These are phyloP conservation scores for Aspergillus pseudonomiae DNA, from an alignment of 2,329 filamentous ascomycete genomes.

Conservation along the genomic window DNA sequence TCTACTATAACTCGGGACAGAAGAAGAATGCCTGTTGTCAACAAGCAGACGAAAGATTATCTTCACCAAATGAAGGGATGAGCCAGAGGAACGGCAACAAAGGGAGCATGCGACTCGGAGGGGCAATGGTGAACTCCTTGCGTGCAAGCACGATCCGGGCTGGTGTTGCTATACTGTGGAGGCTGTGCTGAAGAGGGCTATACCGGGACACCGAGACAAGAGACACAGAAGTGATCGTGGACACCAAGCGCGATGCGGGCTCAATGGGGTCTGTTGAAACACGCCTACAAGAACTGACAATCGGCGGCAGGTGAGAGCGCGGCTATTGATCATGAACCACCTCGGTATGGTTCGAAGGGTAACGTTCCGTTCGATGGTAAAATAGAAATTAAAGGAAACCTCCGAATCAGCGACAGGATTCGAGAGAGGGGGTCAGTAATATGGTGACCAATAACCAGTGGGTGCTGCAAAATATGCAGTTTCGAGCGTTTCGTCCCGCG, in stretches of 20 bases:
- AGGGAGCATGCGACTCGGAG: constrained; percentile 21
- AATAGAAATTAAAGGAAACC: constrained; percentile 13
- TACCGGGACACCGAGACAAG: constrained; percentile 5
- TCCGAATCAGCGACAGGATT: constrained; percentile 18
- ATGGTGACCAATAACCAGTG: constrained; percentile 20
- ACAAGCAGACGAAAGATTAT: constrained; percentile 9
- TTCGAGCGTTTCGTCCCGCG: constrained; percentile 22
- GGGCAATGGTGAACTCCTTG: constrained; percentile 25
- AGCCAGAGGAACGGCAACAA: constrained; percentile 6
- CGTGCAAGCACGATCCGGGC: constrained; percentile 22
- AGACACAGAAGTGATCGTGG: constrained; percentile 12
- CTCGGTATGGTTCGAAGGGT: constrained; percentile 1
- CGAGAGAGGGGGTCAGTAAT: constrained; percentile 10
- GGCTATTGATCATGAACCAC: constrained; percentile 16
- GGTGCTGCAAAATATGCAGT: constrained; percentile 17
- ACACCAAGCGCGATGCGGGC: constrained; percentile 15
- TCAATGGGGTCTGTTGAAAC: constrained; percentile 11
- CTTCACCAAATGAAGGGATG: constrained; percentile 14
- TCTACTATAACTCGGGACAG: constrained; percentile 8
- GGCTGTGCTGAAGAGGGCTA: constrained; percentile 8
- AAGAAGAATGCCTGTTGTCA: constrained; percentile 5
- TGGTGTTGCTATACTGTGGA: constrained; percentile 8
- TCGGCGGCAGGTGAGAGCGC: constrained; percentile 12
- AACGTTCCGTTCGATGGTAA: constrained; percentile 2
- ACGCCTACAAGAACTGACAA: constrained; percentile 9